phyloP scores from a whole-genome alignment of 2,329 filamentous ascomycete species.

The Magnaporthales sp. region DNA sequence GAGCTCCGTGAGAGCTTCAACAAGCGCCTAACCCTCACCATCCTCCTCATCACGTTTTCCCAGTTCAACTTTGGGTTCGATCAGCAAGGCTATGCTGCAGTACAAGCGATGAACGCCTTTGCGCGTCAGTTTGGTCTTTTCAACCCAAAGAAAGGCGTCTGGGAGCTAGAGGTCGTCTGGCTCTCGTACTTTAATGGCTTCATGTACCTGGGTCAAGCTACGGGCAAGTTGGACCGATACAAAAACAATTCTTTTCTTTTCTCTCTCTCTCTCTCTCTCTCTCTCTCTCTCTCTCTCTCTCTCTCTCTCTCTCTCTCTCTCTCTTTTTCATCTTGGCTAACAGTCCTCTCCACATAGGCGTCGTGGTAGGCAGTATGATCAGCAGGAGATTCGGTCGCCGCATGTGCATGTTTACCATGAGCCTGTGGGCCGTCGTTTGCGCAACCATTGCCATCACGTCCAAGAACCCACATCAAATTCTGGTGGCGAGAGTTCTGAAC shows the following conservation, averaged over 20 bases:
- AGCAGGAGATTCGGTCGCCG: conserved; percentile 22
- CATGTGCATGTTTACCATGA: conserved; percentile 27
- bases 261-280: too few relatives aligned
- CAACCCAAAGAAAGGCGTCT: conserved; percentile 14
- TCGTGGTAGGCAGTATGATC: conserved; percentile 19
- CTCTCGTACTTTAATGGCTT: conserved; percentile 27
- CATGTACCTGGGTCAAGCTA: conserved; percentile 22
- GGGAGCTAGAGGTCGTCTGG: conserved; percentile 17
- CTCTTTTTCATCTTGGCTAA: too few relatives aligned
- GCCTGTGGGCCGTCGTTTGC: conserved; percentile 21
- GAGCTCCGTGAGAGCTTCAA: conserved; percentile 10
- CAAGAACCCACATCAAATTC: conserved; percentile 19
- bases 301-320: too few relatives aligned
- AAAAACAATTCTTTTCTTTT: too few relatives aligned
- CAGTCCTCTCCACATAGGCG: conserved; percentile 8
- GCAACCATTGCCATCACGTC: conserved; percentile 24
- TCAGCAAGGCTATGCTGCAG: conserved; percentile 25
- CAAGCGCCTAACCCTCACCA: conserved; percentile 12
- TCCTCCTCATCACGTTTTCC: conserved; percentile 22
- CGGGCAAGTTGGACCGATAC: conserved; percentile 13
- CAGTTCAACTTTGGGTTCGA: conserved; percentile 32
- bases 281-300: too few relatives aligned
- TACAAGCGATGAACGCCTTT: conserved; percentile 29
- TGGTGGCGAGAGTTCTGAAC: conserved; percentile 25
- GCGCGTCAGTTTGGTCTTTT: conserved; percentile 23